Conservation (phyloP, 139 green algal species). For the Nannochloris sp. region DNA sequence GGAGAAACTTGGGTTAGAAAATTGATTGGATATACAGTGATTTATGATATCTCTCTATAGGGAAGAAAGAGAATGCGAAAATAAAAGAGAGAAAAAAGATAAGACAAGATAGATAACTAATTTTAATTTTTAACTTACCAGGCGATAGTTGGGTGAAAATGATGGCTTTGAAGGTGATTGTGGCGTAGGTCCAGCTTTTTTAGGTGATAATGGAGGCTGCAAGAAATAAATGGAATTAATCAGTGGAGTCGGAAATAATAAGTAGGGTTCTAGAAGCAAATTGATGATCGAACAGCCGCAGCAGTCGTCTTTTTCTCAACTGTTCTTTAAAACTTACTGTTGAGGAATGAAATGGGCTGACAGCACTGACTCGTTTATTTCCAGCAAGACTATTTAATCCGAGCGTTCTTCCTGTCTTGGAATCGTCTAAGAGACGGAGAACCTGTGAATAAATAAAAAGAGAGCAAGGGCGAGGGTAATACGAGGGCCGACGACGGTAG, state of each 20-base stretch:
- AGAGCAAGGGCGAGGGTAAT: background rate
- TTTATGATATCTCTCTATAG: too few species aligned
- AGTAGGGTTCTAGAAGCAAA: background rate
- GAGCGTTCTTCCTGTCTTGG: conserved; percentile 58
- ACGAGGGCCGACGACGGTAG: too few species aligned
- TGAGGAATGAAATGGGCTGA: conserved; percentile 36
- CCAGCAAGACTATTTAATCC: background rate
- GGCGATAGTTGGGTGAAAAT: conserved; percentile 6
- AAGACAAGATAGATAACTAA: background rate
- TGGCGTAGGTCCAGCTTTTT: conserved; percentile 52
- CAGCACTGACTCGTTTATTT: conserved; percentile 24
- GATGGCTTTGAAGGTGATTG: conserved; percentile 29
- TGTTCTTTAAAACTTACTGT: too few species aligned
- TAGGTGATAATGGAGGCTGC: conserved; percentile 81
- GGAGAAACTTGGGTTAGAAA: too few species aligned
- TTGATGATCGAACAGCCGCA: background rate
- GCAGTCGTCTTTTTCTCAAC: too few species aligned
- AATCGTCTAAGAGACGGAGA: conserved; percentile 73
- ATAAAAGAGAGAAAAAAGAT: background rate
- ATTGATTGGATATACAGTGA: too few species aligned
- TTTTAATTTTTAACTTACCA: conserved; percentile 9
- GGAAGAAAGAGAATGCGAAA: too few species aligned
- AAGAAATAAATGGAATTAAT: background rate
- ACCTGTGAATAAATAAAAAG: conserved; percentile 37
- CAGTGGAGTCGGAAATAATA: background rate